phyloP scores from a whole-genome alignment of 257 asterid species.

The Rhazya stricta region DNA sequence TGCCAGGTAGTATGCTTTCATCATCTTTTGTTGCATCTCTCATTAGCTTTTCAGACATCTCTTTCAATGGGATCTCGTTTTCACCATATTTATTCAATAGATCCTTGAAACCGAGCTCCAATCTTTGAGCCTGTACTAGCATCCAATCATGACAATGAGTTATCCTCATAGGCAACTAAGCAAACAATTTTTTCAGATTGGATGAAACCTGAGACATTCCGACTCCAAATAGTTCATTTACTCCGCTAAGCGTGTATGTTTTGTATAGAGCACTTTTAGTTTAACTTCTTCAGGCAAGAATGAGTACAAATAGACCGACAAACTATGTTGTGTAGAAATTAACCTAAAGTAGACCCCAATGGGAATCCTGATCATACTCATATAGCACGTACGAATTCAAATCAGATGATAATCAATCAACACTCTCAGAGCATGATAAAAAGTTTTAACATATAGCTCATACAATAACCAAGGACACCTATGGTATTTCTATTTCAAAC shows the following conservation, averaged over 20 bases:
- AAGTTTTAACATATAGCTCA: background rate
- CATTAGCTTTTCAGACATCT: slow-evolving; percentile 31
- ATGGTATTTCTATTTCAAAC: background rate
- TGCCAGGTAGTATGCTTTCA: slow-evolving; percentile 45
- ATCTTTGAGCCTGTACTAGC: slow-evolving; percentile 48
- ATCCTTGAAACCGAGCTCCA: slow-evolving; percentile 26
- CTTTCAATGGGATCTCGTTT: slow-evolving; percentile 24
- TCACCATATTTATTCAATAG: slow-evolving; percentile 26
- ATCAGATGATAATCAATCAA: background rate
- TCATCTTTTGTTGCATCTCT: slow-evolving; percentile 53
- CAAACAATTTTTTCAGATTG: background rate
- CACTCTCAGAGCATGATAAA: background rate
- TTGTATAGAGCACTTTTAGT: background rate
- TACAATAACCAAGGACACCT: background rate
- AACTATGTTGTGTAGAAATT: background rate
- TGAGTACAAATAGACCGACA: background rate
- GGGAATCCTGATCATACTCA: background rate
- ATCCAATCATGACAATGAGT: background rate
- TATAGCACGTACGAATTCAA: background rate
- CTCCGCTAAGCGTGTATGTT: background rate
- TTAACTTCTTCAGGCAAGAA: background rate
- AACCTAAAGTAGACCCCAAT: background rate
- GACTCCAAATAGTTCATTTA: background rate
- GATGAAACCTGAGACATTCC: background rate
- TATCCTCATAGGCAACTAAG: too few species aligned